These are phyloP conservation scores for Spizellomyces sp. DNA, from an alignment of 192 early-diverging fungal genomes.

Conservation along the genomic window DNA sequence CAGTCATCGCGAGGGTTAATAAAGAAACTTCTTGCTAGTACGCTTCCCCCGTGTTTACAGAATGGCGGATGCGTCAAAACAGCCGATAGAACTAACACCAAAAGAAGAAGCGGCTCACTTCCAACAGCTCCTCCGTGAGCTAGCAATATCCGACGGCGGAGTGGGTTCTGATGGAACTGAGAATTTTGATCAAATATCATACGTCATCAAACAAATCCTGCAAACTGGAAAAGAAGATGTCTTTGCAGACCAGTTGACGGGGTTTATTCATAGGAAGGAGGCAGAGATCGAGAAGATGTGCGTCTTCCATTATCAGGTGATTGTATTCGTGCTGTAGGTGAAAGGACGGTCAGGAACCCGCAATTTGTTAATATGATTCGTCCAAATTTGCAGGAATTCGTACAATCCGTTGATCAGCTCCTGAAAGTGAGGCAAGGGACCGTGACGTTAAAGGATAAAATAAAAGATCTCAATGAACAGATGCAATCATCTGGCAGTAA, in stretches of 20 bases:
- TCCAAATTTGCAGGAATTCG: constrained; percentile 69
- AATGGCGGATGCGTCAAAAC: no score
- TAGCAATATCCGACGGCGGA: constrained; percentile 36
- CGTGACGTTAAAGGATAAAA: constrained; percentile 78
- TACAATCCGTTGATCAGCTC: constrained; percentile 92
- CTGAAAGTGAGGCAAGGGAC: constrained; percentile 92
- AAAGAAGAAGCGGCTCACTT: constrained; percentile 41
- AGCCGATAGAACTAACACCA: neutral
- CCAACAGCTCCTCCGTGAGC: constrained; percentile 47
- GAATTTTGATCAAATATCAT: constrained; percentile 58
- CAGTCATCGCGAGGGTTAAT: no score
- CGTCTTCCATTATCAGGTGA: constrained; percentile 90
- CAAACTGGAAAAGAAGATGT: constrained; percentile 81
- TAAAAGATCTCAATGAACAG: constrained; percentile 82
- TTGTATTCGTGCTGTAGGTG: neutral
- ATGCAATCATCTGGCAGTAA: constrained; percentile 80
- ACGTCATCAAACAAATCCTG: constrained; percentile 85
- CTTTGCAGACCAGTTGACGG: constrained; percentile 82
- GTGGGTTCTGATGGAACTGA: constrained; percentile 31
- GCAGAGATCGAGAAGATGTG: constrained; percentile 98
- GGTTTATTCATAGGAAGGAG: constrained; percentile 86
- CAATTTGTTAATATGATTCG: neutral
- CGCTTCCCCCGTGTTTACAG: no score
- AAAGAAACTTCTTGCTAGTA: no score
- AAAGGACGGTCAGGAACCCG: neutral